phyloP scores from a whole-genome alignment of 1,284 basidiomycete species.

The Phellopilus nigrolimitatus region DNA sequence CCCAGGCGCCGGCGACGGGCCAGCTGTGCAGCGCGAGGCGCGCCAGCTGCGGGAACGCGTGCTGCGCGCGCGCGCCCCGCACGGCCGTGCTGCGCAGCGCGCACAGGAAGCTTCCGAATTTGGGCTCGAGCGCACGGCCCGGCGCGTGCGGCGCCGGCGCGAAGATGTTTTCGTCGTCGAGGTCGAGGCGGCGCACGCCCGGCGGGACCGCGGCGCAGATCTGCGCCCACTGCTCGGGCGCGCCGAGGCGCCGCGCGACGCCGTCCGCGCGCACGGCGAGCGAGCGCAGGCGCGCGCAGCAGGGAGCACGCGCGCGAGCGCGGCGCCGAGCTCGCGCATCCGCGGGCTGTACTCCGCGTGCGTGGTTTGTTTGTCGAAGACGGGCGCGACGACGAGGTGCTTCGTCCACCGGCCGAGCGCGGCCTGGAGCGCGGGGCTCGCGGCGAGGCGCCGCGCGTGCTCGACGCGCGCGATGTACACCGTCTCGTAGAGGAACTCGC shows the following conservation, averaged over 20 bases:
- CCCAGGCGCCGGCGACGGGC: constrained; percentile 7
- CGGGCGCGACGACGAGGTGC: constrained; percentile 7
- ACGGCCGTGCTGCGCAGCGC: constrained; percentile 9
- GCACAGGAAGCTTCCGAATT: constrained; percentile 1
- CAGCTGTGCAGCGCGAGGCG: constrained; percentile 6
- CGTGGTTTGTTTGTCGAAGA: neutral
- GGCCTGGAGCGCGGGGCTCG: constrained; percentile 2
- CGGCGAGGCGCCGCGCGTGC: constrained; percentile 7
- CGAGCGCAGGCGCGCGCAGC: constrained; percentile 1
- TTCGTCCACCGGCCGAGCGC: constrained; percentile 5
- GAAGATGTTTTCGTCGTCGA: constrained; percentile 9
- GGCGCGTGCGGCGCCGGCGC: constrained; percentile 9
- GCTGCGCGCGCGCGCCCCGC: neutral
- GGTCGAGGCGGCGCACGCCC: constrained; percentile 9
- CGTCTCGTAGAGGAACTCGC: constrained; percentile 13
- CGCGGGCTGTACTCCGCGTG: constrained; percentile 2
- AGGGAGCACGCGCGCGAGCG: neutral
- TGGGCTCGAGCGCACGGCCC: neutral
- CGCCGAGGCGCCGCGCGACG: neutral
- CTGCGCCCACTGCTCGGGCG: constrained; percentile 10
- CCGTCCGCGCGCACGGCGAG: constrained; percentile 9
- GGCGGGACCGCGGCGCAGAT: constrained; percentile 8
- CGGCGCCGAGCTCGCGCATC: neutral
- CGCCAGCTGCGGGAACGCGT: constrained; percentile 1
- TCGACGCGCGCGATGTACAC: constrained; percentile 3